Evolutionary conservation across 176 grass and related monocot genomes (phyloP).

Genomic region (Luzula sylvatica): DNA sequence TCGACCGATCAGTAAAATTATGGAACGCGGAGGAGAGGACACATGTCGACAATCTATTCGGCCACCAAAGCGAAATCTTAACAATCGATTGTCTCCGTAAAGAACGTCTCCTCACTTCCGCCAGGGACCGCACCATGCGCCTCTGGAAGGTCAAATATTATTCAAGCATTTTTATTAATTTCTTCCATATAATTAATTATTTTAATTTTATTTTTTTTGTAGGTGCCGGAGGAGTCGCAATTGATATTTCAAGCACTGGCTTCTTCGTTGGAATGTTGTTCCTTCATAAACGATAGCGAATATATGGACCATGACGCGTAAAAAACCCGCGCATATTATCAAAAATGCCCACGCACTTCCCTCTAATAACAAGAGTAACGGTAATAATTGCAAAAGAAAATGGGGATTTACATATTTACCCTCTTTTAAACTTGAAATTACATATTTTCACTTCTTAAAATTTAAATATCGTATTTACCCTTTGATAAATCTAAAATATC

Average conservation of each 20-base stretch:
- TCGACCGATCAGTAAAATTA: conserved; percentile 77
- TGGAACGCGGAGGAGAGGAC: conserved; percentile 92
- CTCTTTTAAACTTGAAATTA: too few relatives aligned
- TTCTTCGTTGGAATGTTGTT: conserved; percentile 69
- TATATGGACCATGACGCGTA: conserved; percentile 70
- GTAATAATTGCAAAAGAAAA: background rate
- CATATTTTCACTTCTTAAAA: too few relatives aligned
- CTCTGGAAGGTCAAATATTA: conserved; percentile 57
- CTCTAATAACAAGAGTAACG: conserved; percentile 24
- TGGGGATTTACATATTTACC: too few relatives aligned
- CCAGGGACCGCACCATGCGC: conserved; percentile 69
- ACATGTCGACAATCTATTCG: conserved; percentile 73
- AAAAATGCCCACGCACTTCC: conserved; percentile 54
- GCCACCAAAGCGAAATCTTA: conserved; percentile 78
- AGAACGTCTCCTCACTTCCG: conserved; percentile 68
- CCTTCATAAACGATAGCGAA: conserved; percentile 75
- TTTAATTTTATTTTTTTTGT: background rate
- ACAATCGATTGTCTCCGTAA: conserved; percentile 65
- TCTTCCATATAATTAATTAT: conserved; percentile 1
- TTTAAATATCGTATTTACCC: too few relatives aligned
- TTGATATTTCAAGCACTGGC: conserved; percentile 69
- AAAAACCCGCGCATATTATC: conserved; percentile 68
- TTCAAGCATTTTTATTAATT: background rate
- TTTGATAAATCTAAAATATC: too few relatives aligned
- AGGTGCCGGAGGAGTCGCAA: conserved; percentile 85